phyloP scores from a whole-genome alignment of 2,329 filamentous ascomycete genomes.

The Cytospora schulzeri region DNA sequence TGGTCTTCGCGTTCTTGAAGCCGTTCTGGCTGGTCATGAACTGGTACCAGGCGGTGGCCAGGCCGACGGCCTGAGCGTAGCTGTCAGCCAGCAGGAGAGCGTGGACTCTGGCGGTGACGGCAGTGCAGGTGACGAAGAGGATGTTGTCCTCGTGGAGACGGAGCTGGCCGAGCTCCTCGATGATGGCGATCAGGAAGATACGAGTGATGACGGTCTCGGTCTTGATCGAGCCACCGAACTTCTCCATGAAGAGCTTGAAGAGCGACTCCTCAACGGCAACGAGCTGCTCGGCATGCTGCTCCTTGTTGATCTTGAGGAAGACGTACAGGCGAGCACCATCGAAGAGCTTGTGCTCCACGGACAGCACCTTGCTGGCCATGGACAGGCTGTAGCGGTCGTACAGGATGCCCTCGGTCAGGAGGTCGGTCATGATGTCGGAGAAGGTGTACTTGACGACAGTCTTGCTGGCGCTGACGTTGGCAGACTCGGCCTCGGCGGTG shows the following conservation, averaged over 20 bases:
- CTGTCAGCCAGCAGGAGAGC: constrained; percentile 23
- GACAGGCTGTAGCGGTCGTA: constrained; percentile 29
- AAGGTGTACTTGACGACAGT: constrained; percentile 26
- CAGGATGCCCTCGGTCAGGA: constrained; percentile 27
- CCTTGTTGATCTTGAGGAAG: constrained; percentile 28
- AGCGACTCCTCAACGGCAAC: constrained; percentile 27
- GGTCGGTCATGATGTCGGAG: constrained; percentile 29
- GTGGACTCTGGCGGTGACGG: constrained; percentile 25
- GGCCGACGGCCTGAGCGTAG: constrained; percentile 24
- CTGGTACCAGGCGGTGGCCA: constrained; percentile 28
- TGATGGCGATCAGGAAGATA: constrained; percentile 26
- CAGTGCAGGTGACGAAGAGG: constrained; percentile 24
- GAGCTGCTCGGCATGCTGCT: constrained; percentile 27
- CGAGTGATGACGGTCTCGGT: constrained; percentile 26
- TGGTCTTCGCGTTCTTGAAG: constrained; percentile 28
- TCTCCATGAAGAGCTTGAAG: constrained; percentile 27
- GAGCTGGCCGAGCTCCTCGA: constrained; percentile 27
- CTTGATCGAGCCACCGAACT: constrained; percentile 27
- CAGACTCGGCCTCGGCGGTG: constrained; percentile 18
- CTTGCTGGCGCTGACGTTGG: constrained; percentile 21
- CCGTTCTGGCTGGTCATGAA: constrained; percentile 28
- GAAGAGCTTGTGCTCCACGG: constrained; percentile 27
- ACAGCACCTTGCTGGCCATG: constrained; percentile 26
- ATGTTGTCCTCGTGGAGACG: constrained; percentile 27
- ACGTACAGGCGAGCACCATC: constrained; percentile 28